Conservation (phyloP, 768 basidiomycete genomes). For the Candolleomyces efflorescens region DNA sequence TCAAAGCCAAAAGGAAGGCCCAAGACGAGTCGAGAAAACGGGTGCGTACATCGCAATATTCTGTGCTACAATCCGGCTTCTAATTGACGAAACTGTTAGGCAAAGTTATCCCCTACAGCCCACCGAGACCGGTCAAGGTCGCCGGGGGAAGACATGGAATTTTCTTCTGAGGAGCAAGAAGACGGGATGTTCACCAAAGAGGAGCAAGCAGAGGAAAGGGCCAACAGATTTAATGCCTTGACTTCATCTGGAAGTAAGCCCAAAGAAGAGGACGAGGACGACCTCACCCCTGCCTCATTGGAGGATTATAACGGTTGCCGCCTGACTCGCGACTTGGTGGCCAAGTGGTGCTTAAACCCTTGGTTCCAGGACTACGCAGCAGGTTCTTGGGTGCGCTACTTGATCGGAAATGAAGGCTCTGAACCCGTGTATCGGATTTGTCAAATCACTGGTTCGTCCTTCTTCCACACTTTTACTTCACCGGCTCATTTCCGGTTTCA, state of each 20-base stretch:
- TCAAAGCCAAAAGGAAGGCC: constrained; percentile 82
- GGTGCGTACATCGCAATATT: constrained; percentile 37
- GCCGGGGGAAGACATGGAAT: constrained; percentile 76
- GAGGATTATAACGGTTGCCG: constrained; percentile 58
- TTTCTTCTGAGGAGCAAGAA: constrained; percentile 81
- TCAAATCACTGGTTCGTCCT: constrained; percentile 64
- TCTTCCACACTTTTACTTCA: background rate
- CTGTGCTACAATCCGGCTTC: background rate
- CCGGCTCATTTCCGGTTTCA: constrained; percentile 5
- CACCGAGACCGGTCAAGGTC: constrained; percentile 73
- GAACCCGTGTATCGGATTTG: constrained; percentile 77
- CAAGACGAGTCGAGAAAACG: constrained; percentile 80
- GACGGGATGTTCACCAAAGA: constrained; percentile 74
- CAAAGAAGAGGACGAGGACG: constrained; percentile 25
- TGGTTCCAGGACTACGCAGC: constrained; percentile 86
- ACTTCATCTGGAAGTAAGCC: background rate
- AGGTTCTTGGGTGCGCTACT: constrained; percentile 83
- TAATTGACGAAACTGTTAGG: constrained; percentile 24
- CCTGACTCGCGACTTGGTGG: constrained; percentile 67
- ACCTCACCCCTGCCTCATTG: constrained; percentile 47
- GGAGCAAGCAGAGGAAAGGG: constrained; percentile 71
- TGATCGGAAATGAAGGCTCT: constrained; percentile 62
- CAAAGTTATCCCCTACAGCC: constrained; percentile 42
- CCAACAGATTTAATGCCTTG: constrained; percentile 38
- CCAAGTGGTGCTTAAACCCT: constrained; percentile 65